Percentiles rank a stretch among this genome's conserved stretches.
phyloP scores from a whole-genome alignment of 2,329 filamentous ascomycete species.

The Fusarium cyanostomum region DNA sequence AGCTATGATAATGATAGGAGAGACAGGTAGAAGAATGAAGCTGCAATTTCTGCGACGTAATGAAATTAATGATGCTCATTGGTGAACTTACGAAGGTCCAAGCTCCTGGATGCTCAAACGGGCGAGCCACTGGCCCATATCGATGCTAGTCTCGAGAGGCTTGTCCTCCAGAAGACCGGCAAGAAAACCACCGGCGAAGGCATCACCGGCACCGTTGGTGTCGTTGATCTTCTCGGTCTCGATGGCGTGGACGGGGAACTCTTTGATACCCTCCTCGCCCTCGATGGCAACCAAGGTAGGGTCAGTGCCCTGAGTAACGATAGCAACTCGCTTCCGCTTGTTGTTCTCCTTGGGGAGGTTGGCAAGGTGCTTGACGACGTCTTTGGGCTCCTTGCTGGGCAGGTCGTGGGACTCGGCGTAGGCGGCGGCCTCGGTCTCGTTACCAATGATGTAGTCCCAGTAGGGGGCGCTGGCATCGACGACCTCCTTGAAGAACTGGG shows the following conservation, averaged over 20 bases:
- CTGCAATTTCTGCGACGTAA: constrained; percentile 3
- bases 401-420: constrained; percentile 86
- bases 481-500: constrained; percentile 97
- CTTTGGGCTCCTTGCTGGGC: constrained; percentile 78
- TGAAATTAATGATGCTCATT: constrained; percentile 15
- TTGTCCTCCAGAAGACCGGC: constrained; percentile 90
- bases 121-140: constrained; percentile 97
- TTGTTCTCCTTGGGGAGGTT: constrained; percentile 92
- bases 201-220: constrained; percentile 96
- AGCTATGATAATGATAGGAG: constrained; percentile 25
- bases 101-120: constrained; percentile 93
- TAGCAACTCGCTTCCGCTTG: constrained; percentile 82
- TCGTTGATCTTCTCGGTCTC: constrained; percentile 84
- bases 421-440: constrained; percentile 91
- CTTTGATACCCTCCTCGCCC: constrained; percentile 74
- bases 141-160: constrained; percentile 78
- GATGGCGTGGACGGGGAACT: constrained; percentile 85
- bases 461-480: constrained; percentile 87
- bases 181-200: constrained; percentile 93
- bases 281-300: constrained; percentile 87
- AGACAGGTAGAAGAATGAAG: constrained; percentile 34
- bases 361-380: constrained; percentile 87
- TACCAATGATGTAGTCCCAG: constrained; percentile 96
- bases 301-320: constrained; percentile 94
- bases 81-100: constrained; percentile 84